phyloP scores from a whole-genome alignment of 2,329 filamentous ascomycete genomes.

The Beauveria medogensis region DNA sequence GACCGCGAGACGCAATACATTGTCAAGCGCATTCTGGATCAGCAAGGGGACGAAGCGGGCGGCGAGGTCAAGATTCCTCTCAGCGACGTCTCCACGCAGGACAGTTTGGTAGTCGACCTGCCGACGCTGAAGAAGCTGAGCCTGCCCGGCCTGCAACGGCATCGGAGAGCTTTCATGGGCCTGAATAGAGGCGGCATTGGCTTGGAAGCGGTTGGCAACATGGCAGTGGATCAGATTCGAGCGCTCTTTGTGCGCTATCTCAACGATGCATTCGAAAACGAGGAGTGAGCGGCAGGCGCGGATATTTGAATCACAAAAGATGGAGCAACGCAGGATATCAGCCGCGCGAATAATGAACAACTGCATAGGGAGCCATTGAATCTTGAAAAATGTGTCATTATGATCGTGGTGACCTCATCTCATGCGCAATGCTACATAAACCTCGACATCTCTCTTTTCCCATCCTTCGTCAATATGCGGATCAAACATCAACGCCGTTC shows the following conservation, averaged over 20 bases:
- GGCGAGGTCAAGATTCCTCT: conserved; percentile 45
- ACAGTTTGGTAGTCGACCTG: conserved; percentile 53
- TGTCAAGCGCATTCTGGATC: conserved; percentile 59
- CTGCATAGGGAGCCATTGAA: background rate
- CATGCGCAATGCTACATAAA: background rate
- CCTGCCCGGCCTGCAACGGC: conserved; percentile 67
- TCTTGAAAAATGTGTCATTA: background rate
- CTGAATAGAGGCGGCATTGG: conserved; percentile 65
- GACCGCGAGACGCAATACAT: conserved; percentile 74
- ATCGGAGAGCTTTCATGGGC: conserved; percentile 68
- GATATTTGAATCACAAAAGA: background rate
- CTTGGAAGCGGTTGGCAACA: conserved; percentile 45
- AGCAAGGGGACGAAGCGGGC: conserved; percentile 61
- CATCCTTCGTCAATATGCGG: background rate
- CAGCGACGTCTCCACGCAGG: conserved; percentile 23
- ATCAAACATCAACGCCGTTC: background rate
- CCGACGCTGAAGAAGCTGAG: conserved; percentile 55
- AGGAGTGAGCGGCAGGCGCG: conserved; percentile 29
- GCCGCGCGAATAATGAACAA: background rate
- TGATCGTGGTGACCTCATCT: background rate
- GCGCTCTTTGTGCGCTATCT: conserved; percentile 60
- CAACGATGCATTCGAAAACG: conserved; percentile 56
- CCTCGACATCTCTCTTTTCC: background rate
- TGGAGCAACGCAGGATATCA: background rate
- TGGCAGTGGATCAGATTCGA: conserved; percentile 46